Conservation (phyloP, 2,329 filamentous ascomycete genomes). For the Tothia fuscella region DNA sequence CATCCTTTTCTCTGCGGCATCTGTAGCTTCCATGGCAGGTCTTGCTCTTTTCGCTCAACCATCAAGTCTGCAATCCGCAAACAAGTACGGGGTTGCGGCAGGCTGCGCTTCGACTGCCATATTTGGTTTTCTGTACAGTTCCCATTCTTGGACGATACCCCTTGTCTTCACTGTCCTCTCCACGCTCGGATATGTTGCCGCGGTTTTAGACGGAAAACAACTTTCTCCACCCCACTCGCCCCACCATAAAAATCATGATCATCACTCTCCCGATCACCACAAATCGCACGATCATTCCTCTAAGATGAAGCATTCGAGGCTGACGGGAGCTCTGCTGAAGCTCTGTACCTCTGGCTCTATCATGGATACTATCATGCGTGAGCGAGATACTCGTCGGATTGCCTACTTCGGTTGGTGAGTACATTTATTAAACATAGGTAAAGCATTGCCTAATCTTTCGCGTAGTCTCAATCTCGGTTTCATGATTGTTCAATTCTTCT, state of each 20-base stretch:
- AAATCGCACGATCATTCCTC: conserved; percentile 23
- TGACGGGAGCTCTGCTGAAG: conserved; percentile 63
- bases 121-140: conserved; percentile 15
- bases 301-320: conserved; percentile 39
- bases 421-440: not conserved
- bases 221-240: not conserved
- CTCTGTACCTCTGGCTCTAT: conserved; percentile 62
- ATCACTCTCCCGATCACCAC: conserved; percentile 23
- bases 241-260: conserved; percentile 12
- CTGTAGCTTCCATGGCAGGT: conserved; percentile 30
- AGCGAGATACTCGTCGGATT: conserved; percentile 87
- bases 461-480: conserved; percentile 80
- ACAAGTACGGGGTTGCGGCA: conserved; percentile 21
- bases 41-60: conserved; percentile 25
- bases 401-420: conserved; percentile 91
- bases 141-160: conserved; percentile 19
- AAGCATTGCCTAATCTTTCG: conserved; percentile 9
- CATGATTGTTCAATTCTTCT: conserved; percentile 89
- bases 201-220: not conserved
- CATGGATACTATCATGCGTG: conserved; percentile 71
- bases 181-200: not conserved
- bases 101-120: conserved; percentile 17
- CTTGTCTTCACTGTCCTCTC: not conserved
- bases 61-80: conserved; percentile 18
- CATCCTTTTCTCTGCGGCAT: conserved; percentile 27